Percentiles rank a stretch among this genome's conserved stretches.
phyloP scores from a whole-genome alignment of 1,284 basidiomycete genomes.

The Coniferiporia sulphurascens region DNA sequence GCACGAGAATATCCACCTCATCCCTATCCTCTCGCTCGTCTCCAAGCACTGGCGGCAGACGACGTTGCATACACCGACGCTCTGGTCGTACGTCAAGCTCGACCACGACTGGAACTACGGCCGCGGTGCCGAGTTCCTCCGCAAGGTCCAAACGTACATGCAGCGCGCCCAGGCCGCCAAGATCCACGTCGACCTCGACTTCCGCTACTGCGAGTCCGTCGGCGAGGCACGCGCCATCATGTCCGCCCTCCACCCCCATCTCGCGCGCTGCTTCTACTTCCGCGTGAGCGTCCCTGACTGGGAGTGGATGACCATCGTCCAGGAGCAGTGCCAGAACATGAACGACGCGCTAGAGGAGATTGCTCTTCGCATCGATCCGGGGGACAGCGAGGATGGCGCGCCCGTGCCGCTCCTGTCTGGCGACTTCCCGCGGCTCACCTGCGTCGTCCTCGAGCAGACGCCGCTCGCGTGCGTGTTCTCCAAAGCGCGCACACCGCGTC shows the following conservation, averaged over 20 bases:
- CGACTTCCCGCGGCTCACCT: conserved; percentile 26
- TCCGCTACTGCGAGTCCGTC: conserved; percentile 25
- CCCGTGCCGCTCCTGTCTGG: conserved; percentile 27
- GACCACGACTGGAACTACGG: conserved; percentile 27
- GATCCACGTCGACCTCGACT: conserved; percentile 29
- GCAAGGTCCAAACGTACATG: conserved; percentile 25
- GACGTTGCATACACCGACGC: conserved; percentile 26
- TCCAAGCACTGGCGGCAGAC: conserved; percentile 28
- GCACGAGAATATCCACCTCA: conserved; percentile 25
- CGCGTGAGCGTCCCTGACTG: conserved; percentile 28
- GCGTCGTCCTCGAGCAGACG: conserved; percentile 29
- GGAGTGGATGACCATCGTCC: conserved; percentile 28
- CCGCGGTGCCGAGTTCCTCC: conserved; percentile 26
- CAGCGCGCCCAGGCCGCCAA: conserved; percentile 29
- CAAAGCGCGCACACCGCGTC: conserved; percentile 25
- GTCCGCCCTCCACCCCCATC: conserved; percentile 26
- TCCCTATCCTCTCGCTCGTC: conserved; percentile 26
- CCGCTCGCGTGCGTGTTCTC: conserved; percentile 26
- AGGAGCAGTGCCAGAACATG: conserved; percentile 22
- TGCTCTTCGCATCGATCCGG: conserved; percentile 28
- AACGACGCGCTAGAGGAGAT: conserved; percentile 28
- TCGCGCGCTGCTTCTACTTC: conserved; percentile 30
- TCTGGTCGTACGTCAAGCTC: conserved; percentile 32
- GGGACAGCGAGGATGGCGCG: conserved; percentile 25
- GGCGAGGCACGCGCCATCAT: conserved; percentile 27